These are phyloP conservation scores for Diutina pseudorugosa DNA, from an alignment of 1,139 yeast genomes.

Conservation along the genomic window DNA sequence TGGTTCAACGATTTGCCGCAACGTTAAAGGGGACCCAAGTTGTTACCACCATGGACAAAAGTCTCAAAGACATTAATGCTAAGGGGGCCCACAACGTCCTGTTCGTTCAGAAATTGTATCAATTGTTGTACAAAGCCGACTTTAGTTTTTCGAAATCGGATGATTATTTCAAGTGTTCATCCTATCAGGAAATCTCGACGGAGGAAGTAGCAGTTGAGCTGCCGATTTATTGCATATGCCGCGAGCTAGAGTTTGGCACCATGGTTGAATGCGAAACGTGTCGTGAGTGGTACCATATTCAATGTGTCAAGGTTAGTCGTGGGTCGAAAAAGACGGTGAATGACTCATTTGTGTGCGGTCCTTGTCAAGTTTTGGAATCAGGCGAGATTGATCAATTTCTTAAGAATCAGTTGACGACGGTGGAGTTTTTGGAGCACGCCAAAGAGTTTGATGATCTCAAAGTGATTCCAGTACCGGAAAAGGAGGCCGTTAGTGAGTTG, in stretches of 20 bases:
- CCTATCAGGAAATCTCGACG: conserved; percentile 10
- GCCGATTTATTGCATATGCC: conserved; percentile 54
- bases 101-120: conserved; percentile 17
- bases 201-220: not conserved
- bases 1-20: conserved; percentile 24
- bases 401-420: conserved; percentile 13
- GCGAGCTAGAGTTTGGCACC: conserved; percentile 53
- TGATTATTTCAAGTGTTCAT: conserved; percentile 7
- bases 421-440: conserved; percentile 11
- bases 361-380: conserved; percentile 34
- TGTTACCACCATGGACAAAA: conserved; percentile 6
- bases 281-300: conserved; percentile 70
- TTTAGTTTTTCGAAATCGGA: conserved; percentile 21
- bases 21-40: conserved; percentile 20
- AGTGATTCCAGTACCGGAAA: conserved; percentile 29
- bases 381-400: conserved; percentile 7
- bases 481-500: conserved; percentile 15
- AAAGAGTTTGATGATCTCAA: conserved; percentile 22
- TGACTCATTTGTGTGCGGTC: conserved; percentile 48
- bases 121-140: conserved; percentile 19
- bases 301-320: conserved; percentile 41
- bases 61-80: not conserved
- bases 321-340: conserved; percentile 18
- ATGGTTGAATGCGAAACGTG: conserved; percentile 78
- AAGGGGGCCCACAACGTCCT: conserved; percentile 11